Base-by-base conservation (phyloP, 257 asterid genomes). In the Capsicum pubescens region DNA sequence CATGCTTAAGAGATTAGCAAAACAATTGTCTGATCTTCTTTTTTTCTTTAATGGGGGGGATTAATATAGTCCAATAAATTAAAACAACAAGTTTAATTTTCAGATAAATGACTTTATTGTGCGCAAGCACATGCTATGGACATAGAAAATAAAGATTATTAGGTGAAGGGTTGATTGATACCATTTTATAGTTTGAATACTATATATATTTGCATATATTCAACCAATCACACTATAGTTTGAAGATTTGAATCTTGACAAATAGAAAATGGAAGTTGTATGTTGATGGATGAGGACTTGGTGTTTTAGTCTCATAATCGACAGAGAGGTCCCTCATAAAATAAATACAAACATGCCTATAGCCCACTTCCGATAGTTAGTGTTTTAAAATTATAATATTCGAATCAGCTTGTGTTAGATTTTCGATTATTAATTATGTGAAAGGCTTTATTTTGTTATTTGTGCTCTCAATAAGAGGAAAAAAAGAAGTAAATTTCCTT, bases 241-340 rank as follows among this genome's bases (percentile, higher is more conserved):
- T 77, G 82, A 78, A 46, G 26, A 77, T 77, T 86, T 80, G 82
- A 78, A 83, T 86, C 35, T 67, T 78, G 69, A 86, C 84, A 57
- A 86, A 77, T 14, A 77, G 17, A 74, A 74, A 21, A 50, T 19
- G 16, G 12, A 69, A 72, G 36, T 15, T 50, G 80, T 11, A 44
- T 26, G n/a, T 35, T 74, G 44, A 74, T 74, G 80, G 80, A 74
- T 7, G 44, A 74, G 19, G 21, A 50, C 61, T 50, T 21, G 59
- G 46, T 74, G 81, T 74, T 74, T 13, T 50, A 21, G 61, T 68
- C 52, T 68, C 52, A 3, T 14, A 50, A 12, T 74, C 81, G 58
- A 74, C 61, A 50, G 36, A 21, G 21, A 14, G 81, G 42, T 55
- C 61, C 81, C 44, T 50, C 19, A 13, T 9, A 21, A 74, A 74